Percentiles rank a stretch among this genome's conserved stretches.
phyloP scores from a whole-genome alignment of 495 filamentous ascomycete genomes.

The Daldinia concentrica region DNA sequence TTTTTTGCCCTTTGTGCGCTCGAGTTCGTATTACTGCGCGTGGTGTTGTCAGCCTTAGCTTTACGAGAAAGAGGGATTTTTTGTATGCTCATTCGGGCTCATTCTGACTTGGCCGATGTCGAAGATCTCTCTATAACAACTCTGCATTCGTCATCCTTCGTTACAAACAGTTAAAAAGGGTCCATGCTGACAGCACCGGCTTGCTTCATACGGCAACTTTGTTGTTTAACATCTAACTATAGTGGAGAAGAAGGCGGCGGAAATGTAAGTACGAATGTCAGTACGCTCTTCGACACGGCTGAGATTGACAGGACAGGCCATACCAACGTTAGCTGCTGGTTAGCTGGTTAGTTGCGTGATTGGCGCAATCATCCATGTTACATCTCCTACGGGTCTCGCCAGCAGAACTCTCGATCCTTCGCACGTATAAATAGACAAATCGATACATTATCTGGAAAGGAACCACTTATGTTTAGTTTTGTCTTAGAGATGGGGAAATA shows the following conservation, averaged over 20 bases:
- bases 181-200: constrained; percentile 24
- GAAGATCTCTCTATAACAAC: constrained; percentile 17
- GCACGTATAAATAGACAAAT: constrained; percentile 37
- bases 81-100: constrained; percentile 1
- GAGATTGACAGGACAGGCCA: constrained; percentile 15
- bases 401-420: constrained; percentile 22
- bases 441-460: not conserved
- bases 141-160: constrained; percentile 33
- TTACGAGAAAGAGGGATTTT: constrained; percentile 45
- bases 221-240: constrained; percentile 19
- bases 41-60: constrained; percentile 39
- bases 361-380: constrained; percentile 31
- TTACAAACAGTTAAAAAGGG: constrained; percentile 20
- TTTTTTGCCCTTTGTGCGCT: constrained; percentile 23
- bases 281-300: constrained; percentile 12
- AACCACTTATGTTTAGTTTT: not conserved
- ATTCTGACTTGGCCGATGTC: constrained; percentile 11
- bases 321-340: constrained; percentile 22
- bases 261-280: not conserved
- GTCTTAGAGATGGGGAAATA: not conserved
- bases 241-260: constrained; percentile 10
- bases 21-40: constrained; percentile 37
- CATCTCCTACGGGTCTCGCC: constrained; percentile 21
- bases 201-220: constrained; percentile 31
- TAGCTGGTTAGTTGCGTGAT: constrained; percentile 18